A percentile compares a stretch with the other conserved stretches of the same genome.
Conservation (phyloP, 2,329 filamentous ascomycete genomes). For the Aspergillus sp. region DNA sequence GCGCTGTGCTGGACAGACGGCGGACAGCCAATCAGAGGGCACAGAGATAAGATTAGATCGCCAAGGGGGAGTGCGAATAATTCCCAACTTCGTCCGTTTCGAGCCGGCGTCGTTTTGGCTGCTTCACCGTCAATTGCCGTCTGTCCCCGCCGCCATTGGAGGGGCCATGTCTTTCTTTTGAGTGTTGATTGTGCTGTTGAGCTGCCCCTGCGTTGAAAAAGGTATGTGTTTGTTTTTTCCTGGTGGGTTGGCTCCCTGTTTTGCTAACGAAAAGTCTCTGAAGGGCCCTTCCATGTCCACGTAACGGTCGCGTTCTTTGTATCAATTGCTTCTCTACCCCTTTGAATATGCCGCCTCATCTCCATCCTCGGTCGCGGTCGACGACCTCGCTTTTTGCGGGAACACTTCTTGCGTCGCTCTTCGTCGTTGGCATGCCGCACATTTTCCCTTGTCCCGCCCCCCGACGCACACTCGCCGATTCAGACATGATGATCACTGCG, state of each 20-base stretch:
- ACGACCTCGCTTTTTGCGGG: constrained; percentile 92
- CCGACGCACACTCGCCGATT: constrained; percentile 69
- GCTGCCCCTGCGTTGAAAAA: neutral
- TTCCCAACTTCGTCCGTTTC: constrained; percentile 6
- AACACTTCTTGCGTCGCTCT: constrained; percentile 83
- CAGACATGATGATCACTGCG: constrained; percentile 39
- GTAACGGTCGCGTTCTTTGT: constrained; percentile 1
- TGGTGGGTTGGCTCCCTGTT: no score
- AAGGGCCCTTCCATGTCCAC: constrained; percentile 7
- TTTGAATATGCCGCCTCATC: constrained; percentile 67
- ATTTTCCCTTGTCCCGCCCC: constrained; percentile 86
- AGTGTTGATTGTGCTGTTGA: neutral
- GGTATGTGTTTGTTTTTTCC: neutral
- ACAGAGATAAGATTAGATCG: constrained; percentile 37
- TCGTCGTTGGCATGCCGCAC: constrained; percentile 88
- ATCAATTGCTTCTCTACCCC: constrained; percentile 1
- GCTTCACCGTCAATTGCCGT: neutral
- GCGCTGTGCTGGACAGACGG: neutral
- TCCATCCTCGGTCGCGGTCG: constrained; percentile 89
- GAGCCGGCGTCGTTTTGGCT: no score
- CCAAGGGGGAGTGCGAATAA: constrained; percentile 18
- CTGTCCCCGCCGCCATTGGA: constrained; percentile 6
- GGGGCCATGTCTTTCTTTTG: constrained; percentile 4
- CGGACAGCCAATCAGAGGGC: constrained; percentile 21
- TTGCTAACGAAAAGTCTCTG: no score